Evolutionary conservation across 2,329 filamentous ascomycete species (phyloP), one percentile per base, ranked within the genome.

Genomic region (Annulohypoxylon truncatum): DNA sequence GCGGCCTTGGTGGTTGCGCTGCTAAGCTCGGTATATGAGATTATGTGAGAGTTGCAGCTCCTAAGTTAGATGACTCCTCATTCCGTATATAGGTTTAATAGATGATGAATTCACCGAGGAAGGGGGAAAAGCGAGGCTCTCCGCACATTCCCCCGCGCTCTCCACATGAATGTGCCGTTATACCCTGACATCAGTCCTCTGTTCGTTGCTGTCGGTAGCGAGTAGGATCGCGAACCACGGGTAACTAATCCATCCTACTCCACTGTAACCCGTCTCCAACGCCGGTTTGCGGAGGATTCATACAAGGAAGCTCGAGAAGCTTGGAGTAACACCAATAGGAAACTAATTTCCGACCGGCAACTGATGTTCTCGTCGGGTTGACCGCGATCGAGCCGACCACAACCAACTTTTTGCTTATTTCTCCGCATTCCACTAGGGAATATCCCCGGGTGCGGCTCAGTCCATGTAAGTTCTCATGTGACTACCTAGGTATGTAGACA

Each of bases 1-100:
- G 40, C 40, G 18, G 51, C 50, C 53, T 46, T 64, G 22, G 15
- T 55, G 15, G 9, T 59, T 35, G 61, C 55, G 26, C 3, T 64
- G 28, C 7, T 64, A 5, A 33, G 55, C 24, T 38, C 42, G 1
- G 55, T 28, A 6, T 64, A 44, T 22, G 31, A 8, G 38, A 42
- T 42, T 20, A 42, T 42, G 38, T 42, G 38, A 42, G 35, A 40
- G 35, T 10, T 18, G 9, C 9, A 38, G 33, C 33, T 38, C 12
- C 9, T 38, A 38, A 38, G 38, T 42, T 42, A 42, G 18, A 18
- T 18, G 38, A 42, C 38, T 42, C 38, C 22, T 42, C 7, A 42
- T 20, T 22, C 18, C 8, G 38, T 42, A 42, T 42, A 42, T 20
- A 42, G 18, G 13, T 20, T 42, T 42, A 42, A 42, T 42, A 42